Conservation (phyloP, 164 flowering plant species). For the Tinospora cordifolia region DNA sequence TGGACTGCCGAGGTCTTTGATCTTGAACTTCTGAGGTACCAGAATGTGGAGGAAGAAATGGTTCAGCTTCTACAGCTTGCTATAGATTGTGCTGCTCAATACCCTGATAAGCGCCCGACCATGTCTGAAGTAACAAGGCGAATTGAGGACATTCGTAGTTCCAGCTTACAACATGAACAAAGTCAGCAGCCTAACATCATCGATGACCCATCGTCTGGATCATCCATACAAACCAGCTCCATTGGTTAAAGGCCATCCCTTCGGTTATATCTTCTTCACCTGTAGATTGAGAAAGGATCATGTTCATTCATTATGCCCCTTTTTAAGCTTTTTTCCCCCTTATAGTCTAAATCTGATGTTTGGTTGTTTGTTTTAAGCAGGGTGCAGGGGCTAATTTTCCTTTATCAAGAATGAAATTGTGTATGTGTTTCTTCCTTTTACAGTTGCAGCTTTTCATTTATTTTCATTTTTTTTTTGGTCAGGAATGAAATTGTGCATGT, state of each 20-base stretch:
- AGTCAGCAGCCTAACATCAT: constrained; percentile 10
- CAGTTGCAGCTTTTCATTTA: constrained; percentile 8
- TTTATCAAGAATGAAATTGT: constrained; percentile 13
- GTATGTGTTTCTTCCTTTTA: constrained; percentile 13
- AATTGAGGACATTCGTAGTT: constrained; percentile 54
- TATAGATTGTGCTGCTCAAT: constrained; percentile 56
- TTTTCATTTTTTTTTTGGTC: not conserved
- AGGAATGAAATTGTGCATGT: constrained; percentile 19
- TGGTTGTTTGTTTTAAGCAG: constrained; percentile 17
- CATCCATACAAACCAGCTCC: constrained; percentile 20
- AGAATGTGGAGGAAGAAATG: constrained; percentile 82
- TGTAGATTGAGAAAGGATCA: constrained; percentile 17
- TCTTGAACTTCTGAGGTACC: constrained; percentile 70
- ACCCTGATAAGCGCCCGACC: constrained; percentile 77
- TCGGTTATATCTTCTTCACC: constrained; percentile 1
- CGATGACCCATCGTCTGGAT: constrained; percentile 22
- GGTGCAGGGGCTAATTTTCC: constrained; percentile 2
- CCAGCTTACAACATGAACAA: constrained; percentile 24
- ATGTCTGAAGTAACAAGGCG: constrained; percentile 49
- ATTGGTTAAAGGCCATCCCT: constrained; percentile 13
- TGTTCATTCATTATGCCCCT: constrained; percentile 18
- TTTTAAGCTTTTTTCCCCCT: constrained; percentile 14
- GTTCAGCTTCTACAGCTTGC: constrained; percentile 76
- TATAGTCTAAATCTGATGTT: constrained; percentile 5
- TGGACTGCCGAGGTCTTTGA: constrained; percentile 86